Conservation (phyloP, 129 eudicot genomes). For the Flaveria trinervia region DNA sequence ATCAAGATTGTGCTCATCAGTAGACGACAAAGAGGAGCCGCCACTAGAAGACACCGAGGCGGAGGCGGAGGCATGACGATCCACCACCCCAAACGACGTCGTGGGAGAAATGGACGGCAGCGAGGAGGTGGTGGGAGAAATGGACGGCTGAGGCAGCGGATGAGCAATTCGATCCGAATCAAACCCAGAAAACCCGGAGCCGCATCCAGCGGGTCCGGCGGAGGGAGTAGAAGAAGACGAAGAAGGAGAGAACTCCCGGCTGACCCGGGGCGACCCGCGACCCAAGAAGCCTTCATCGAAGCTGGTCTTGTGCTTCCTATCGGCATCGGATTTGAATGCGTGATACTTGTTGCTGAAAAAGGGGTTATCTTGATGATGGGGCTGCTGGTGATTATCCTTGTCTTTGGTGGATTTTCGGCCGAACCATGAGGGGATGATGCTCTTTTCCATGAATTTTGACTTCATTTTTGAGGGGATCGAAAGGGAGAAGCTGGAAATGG, state of each 20-base stretch:
- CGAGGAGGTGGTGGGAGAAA: slow-evolving; percentile 45
- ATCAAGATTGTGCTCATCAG: slow-evolving; percentile 55
- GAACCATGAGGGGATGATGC: slow-evolving; percentile 82
- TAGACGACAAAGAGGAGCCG: slow-evolving; percentile 78
- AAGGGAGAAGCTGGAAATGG: neutral
- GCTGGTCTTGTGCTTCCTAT: slow-evolving; percentile 37
- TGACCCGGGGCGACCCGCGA: slow-evolving; percentile 45
- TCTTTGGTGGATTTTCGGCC: slow-evolving; percentile 57
- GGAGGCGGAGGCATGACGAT: neutral
- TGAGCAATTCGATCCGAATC: slow-evolving; percentile 45
- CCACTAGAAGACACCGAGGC: slow-evolving; percentile 76
- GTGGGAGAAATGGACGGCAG: slow-evolving; percentile 27
- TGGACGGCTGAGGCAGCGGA: slow-evolving; percentile 62
- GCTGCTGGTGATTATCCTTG: slow-evolving; percentile 44
- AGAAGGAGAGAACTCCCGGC: slow-evolving; percentile 42
- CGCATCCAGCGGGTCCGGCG: neutral
- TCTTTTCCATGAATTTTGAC: slow-evolving; percentile 39
- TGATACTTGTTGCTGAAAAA: slow-evolving; percentile 30
- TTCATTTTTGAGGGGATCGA: slow-evolving; percentile 9
- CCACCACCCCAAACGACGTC: too few species aligned
- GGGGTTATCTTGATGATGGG: slow-evolving; percentile 31
- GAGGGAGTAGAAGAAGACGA: slow-evolving; percentile 19
- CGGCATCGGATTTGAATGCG: slow-evolving; percentile 9
- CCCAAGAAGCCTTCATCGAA: slow-evolving; percentile 44
- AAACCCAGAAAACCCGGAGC: slow-evolving; percentile 29